Base-by-base conservation (phyloP, 805 yeast species). In the Lachancea thermotolerans region DNA sequence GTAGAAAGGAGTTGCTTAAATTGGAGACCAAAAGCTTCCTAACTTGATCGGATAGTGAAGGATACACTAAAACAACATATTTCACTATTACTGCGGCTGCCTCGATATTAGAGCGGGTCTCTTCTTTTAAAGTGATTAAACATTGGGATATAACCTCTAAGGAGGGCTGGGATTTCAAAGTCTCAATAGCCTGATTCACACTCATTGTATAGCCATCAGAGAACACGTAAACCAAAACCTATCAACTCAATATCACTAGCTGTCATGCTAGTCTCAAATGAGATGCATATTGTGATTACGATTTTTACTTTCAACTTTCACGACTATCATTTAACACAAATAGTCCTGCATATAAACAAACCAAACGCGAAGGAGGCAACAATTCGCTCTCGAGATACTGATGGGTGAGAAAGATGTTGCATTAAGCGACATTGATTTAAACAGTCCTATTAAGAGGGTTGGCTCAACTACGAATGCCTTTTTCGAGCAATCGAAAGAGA, bases 391-490 rank as follows among this genome's bases (percentile, higher is more conserved):
- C 25, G 14, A 31, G 28, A 10, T 25, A 33, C 45, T 15, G 3
- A 58, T 57, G 60, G 45, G 52, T 11, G 53, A 46, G 38, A 45
- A 39, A 17, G 57, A 59, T 33, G 62, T 55, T 21, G 59, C 59
- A 29, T 45, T 59, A 39, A 51, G 46, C 47, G 63, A 58, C 41
- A 41, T 58, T 15, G 54, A 54, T 43, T 39, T 54, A 43, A 58
- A 58, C 41, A 51, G 55, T 9, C 55, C 57, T 14, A 27, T n/a
- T n/a, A 25, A 29, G 27, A 38, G 15, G 21, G 27, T 21, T 18
- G 15, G 27, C 8, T n/a, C 30, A 4, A 10, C 12, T 12, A 16
- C 4, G 6, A 15, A 15, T n/a, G 17, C 4, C 9, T n/a, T 15
- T 30, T 30, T 14, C 8, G 33, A 30, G 5, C 14, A 14, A 5